Evolutionary conservation across 2,329 filamentous ascomycete genomes (phyloP).

Genomic region (Herpotrichia juniperi): DNA sequence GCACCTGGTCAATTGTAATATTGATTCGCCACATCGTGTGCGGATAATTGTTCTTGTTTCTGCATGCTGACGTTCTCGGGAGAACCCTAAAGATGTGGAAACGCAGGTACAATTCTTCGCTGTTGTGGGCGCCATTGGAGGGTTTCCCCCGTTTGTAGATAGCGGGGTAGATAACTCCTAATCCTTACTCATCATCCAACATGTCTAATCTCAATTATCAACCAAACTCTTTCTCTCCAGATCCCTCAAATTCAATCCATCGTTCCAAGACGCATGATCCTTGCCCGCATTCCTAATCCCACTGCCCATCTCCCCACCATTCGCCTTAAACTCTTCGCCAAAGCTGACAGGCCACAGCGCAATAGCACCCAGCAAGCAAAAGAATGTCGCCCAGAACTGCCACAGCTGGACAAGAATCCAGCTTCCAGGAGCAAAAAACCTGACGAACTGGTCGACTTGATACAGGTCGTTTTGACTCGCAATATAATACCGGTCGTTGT

Average conservation of each 20-base stretch:
- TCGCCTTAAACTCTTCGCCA: constrained; percentile 49
- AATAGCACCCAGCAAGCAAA: constrained; percentile 67
- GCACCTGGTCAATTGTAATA: too few species aligned
- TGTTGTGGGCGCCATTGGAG: too few species aligned
- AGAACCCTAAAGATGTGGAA: too few species aligned
- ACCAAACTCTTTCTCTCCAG: constrained; percentile 17
- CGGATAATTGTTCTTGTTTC: too few species aligned
- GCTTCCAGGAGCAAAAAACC: constrained; percentile 68
- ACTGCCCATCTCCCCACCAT: constrained; percentile 5
- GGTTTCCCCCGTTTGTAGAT: too few species aligned
- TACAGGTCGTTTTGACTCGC: constrained; percentile 80
- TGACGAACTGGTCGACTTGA: constrained; percentile 75
- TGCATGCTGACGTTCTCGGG: too few species aligned
- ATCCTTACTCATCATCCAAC: too few species aligned
- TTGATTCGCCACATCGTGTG: too few species aligned
- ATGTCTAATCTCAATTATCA: constrained; percentile 7
- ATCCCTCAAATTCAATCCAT: constrained; percentile 17
- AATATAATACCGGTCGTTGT: constrained; percentile 69
- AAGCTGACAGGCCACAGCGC: constrained; percentile 58
- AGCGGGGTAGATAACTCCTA: too few species aligned
- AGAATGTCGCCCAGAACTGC: constrained; percentile 68
- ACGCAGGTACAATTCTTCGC: too few species aligned
- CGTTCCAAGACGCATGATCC: constrained; percentile 7
- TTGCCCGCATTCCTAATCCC: constrained; percentile 1
- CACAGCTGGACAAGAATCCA: constrained; percentile 64